Base-by-base conservation (phyloP, 75 land plant genomes). In the Isoetes taiwanensis region DNA sequence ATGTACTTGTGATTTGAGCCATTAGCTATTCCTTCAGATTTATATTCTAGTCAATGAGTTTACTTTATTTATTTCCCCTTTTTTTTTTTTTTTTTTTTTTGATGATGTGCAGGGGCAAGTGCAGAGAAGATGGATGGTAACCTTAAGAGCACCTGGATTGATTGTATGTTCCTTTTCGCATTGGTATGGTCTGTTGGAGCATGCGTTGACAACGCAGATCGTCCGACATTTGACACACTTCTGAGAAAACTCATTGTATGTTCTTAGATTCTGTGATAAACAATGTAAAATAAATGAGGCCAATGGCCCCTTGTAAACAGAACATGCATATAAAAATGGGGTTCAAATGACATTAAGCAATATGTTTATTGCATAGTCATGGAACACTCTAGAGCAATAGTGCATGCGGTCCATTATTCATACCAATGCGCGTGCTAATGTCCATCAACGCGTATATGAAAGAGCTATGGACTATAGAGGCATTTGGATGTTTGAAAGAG, bases 161-260 rank as follows among this genome's bases (percentile, higher is more conserved):
- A 66, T 30, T 56, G 68, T 35, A 66, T 66, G n/a, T 57, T 58
- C 30, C 52, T 66, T 1, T 66, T 66, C 32, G 40, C 68, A 5
- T 28, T 66, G 21, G 62, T 66, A 2, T 66, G 68, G 68, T 34
- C 62, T 1, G 21, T 66, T 11, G 68, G 68, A 12, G 61, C 68
- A 43, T 66, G 68, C 28, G 58, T 41, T 10, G 68, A 66, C 26
- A 34, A 37, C 16, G 26, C 12, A 17, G 62, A 66, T 9, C 66
- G 68, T 6, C 34, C 25, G 25, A 66, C 57, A 25, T 66, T 66
- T 30, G 68, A 66, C 30, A 19, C 32, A 14, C 68, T 66, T 32
- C 33, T 66, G n/a, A 41, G 58, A 16, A 66, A 66, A 38, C 68
- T 66, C 20, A 42, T 66, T 57, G 68, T 66, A 34, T 17, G 57